Evolutionary conservation across 371 early-diverging fungal species (phyloP), one percentile per base, ranked within the genome.

Genomic region (Blastocladiella emersonii): DNA sequence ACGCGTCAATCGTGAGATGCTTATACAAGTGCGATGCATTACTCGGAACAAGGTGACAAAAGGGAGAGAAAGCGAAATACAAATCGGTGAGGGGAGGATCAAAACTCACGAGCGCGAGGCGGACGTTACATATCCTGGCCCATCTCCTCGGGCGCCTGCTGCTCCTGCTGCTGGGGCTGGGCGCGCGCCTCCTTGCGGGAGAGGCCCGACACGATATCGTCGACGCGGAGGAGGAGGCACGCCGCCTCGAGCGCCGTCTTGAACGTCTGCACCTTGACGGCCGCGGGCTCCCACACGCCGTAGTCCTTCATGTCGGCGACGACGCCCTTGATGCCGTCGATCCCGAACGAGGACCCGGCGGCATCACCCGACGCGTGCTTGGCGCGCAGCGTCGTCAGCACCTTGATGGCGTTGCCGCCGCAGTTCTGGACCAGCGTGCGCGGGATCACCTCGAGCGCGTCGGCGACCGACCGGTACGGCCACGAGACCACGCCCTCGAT

Each of bases 191-290:
- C 73, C 71, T 78, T 83, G 69, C 83, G 85, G 34, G 87, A 83
- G 56, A 92, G 73, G 72, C 92, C 93, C 41, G 93, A 92, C 7
- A 98, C 95, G 75, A 98, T 97, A 78, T 95, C 98, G 73, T 98
- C 98, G 56, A 98, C 97, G 61, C 95, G 87, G 66, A 97, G 77
- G 63, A 95, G 75, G 72, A 95, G 69, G 66, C 92, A 95, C 51
- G 95, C 92, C 62, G 92, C 89, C 75, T 99, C 99, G 70, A 99
- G 90, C n/a, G 99, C 99, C 37, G 98, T 95, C 86, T 98, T 99
- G 76, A 99, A 82, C 10, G 92, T 94, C 82, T 99, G 99, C 32
- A 91, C 86, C 81, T 99, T 99, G 67, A 99, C 99, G 23, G 95
- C 92, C 64, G 87, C 83, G n/a, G 99, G 98, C 78, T 99, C 99